Conservation (phyloP, 352 stramenopile species). For the Phytophthora tentaculata region DNA sequence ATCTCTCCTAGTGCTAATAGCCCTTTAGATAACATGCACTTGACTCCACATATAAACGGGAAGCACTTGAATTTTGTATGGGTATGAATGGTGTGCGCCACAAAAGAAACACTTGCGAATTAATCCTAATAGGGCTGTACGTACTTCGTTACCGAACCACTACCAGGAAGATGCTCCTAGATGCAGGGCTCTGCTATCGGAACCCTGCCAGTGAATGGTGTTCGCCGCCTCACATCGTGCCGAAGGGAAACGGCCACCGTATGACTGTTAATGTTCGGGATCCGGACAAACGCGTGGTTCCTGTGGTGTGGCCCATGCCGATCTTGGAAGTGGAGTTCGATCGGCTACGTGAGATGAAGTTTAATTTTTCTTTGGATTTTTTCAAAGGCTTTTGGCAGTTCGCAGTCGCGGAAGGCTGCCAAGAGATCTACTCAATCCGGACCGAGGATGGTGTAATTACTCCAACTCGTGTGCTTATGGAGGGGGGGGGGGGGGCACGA, state of each 20-base stretch:
- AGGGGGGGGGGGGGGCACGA: background rate
- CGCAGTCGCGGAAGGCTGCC: background rate
- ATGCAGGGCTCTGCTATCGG: conserved; percentile 1
- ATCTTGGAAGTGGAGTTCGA: conserved; percentile 20
- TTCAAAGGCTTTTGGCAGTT: conserved; percentile 21
- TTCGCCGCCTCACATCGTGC: background rate
- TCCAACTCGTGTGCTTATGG: background rate
- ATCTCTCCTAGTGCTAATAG: too few species aligned
- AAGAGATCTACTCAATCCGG: conserved; percentile 16
- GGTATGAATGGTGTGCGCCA: too few species aligned
- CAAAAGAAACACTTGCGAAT: too few species aligned
- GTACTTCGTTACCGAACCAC: too few species aligned
- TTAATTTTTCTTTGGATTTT: background rate
- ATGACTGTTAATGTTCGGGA: conserved; percentile 20
- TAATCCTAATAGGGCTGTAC: too few species aligned
- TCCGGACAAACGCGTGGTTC: conserved; percentile 8
- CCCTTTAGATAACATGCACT: too few species aligned
- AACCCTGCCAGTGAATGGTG: background rate
- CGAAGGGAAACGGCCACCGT: background rate
- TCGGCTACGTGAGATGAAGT: background rate
- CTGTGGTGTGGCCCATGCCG: conserved; percentile 17
- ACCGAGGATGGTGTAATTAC: conserved; percentile 21
- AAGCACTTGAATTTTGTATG: too few species aligned
- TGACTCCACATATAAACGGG: too few species aligned
- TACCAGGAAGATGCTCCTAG: conserved; percentile 5